Conservation (phyloP, 257 asterid genomes). For the Solanum chilense region DNA sequence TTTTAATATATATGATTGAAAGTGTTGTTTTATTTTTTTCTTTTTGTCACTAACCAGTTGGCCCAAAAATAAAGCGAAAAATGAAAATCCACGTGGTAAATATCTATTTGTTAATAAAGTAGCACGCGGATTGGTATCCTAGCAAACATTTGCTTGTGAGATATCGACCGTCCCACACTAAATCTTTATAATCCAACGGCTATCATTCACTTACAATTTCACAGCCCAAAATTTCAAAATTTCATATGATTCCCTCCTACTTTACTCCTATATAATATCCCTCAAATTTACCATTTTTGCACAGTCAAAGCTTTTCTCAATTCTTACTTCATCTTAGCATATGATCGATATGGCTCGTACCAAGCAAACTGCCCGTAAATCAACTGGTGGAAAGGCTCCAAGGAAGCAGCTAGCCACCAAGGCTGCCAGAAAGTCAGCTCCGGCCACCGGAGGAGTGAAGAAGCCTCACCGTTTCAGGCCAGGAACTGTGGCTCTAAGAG, state of each 20-base stretch:
- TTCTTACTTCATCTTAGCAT: background rate
- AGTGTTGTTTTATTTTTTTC: background rate
- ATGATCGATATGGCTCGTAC: background rate
- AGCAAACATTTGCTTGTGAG: background rate
- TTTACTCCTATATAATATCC: background rate
- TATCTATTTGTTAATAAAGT: background rate
- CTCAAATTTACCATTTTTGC: background rate
- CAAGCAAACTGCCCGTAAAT: too few species aligned
- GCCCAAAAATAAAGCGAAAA: background rate
- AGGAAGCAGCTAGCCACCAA: too few species aligned
- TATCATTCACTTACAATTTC: background rate
- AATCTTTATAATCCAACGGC: background rate
- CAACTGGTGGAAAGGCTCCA: too few species aligned
- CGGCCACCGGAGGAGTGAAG: too few species aligned
- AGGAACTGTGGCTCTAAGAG: too few species aligned
- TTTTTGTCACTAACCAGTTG: background rate
- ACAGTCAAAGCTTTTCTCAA: background rate
- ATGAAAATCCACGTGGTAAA: background rate
- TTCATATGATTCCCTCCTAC: slow-evolving; percentile 12
- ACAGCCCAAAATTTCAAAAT: background rate
- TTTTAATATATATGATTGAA: too few species aligned
- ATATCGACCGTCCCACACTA: background rate
- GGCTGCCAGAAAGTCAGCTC: too few species aligned
- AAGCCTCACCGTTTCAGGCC: too few species aligned
- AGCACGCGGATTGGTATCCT: background rate